These are phyloP conservation scores for Thielaviopsis euricoi DNA, from an alignment of 2,329 filamentous ascomycete genomes.

Conservation along the genomic window DNA sequence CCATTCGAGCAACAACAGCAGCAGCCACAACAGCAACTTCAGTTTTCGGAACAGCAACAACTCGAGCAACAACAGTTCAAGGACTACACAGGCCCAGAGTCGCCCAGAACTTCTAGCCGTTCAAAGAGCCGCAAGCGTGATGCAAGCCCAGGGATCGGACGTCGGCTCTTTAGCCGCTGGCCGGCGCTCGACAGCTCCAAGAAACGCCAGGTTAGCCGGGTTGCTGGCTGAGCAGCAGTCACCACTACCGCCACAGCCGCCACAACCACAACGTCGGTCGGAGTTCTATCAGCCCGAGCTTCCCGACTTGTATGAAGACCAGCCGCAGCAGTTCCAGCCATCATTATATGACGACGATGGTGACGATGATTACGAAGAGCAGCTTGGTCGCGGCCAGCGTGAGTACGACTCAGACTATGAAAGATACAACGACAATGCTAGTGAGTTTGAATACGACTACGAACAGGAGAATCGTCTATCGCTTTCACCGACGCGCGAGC, in stretches of 20 bases:
- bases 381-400: not conserved
- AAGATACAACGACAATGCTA: no score
- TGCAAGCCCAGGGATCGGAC: not conserved
- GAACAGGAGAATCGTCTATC: no score
- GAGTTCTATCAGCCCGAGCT: no score
- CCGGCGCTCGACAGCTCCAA: constrained; percentile 6
- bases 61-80: not conserved
- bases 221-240: not conserved
- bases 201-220: constrained; percentile 6
- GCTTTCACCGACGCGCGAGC: no score
- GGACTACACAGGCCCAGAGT: not conserved
- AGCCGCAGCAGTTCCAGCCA: not conserved
- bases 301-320: not conserved
- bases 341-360: not conserved
- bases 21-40: not conserved
- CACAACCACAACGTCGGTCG: no score
- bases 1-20: not conserved
- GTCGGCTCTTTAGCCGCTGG: constrained; percentile 3
- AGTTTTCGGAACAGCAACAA: not conserved
- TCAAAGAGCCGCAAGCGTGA: not conserved
- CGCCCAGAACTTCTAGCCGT: no score
- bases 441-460: no score
- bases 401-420: no score
- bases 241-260: no score
- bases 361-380: constrained; percentile 1